phyloP scores from a whole-genome alignment of 352 stramenopile genomes.

The Pythium rhizo-oryzae region DNA sequence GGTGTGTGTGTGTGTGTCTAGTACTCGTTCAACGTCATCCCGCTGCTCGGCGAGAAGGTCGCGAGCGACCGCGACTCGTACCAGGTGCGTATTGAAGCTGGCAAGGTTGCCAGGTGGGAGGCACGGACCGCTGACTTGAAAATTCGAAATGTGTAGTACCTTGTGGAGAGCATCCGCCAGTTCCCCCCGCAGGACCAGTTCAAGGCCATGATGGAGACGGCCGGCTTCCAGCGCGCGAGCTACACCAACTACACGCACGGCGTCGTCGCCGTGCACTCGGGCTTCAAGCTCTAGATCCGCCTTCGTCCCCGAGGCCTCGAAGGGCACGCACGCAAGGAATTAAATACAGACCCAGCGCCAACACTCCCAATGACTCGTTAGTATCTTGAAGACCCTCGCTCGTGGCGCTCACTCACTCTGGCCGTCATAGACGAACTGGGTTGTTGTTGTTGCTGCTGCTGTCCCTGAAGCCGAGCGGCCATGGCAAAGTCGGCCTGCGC shows the following conservation, averaged over 20 bases:
- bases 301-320: not conserved
- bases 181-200: conserved; percentile 97
- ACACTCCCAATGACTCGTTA: not conserved
- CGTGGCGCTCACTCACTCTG: not conserved
- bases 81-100: conserved; percentile 56
- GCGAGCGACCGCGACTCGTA: conserved; percentile 97
- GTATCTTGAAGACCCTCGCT: not conserved
- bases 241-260: conserved; percentile 98
- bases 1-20: conserved; percentile 35
- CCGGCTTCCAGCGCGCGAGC: conserved; percentile 92
- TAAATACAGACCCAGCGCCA: not conserved
- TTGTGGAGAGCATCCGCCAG: conserved; percentile 99
- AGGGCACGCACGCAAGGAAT: too few relatives aligned
- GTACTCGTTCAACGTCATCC: conserved; percentile 99
- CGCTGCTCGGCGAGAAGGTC: conserved; percentile 93
- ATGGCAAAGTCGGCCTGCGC: conserved; percentile 47
- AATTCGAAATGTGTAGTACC: conserved; percentile 68
- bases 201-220: conserved; percentile 93
- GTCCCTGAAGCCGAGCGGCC: conserved; percentile 22
- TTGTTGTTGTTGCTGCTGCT: not conserved
- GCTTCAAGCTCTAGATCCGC: conserved; percentile 91
- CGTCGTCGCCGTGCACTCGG: conserved; percentile 97
- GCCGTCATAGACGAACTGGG: too few relatives aligned
- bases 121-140: too few relatives aligned
- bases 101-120: too few relatives aligned